A percentile compares a stretch with the other conserved stretches of the same genome.
These are phyloP conservation scores for Oryza nivara DNA, from an alignment of 176 grass and related monocot genomes.

Conservation along the genomic window DNA sequence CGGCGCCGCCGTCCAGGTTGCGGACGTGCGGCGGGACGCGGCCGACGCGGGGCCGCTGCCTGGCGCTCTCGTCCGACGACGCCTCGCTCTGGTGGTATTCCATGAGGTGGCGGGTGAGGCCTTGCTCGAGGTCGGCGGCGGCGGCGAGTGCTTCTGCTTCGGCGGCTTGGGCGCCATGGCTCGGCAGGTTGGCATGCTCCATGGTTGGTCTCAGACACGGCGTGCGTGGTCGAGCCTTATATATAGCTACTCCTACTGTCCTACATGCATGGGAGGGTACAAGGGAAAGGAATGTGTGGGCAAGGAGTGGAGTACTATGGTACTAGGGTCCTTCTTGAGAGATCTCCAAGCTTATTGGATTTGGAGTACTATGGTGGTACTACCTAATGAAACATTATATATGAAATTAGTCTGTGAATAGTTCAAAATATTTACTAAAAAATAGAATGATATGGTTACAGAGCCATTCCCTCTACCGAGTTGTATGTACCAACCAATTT, in stretches of 20 bases:
- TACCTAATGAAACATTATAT: no score
- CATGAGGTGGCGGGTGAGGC: not conserved
- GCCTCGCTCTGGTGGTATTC: not conserved
- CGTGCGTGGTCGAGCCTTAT: not conserved
- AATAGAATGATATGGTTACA: no score
- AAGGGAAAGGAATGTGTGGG: not conserved
- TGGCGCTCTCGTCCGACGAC: not conserved
- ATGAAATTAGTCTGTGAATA: no score
- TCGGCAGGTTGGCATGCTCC: not conserved
- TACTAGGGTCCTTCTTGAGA: not conserved
- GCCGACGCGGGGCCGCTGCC: not conserved
- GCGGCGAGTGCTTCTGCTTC: not conserved
- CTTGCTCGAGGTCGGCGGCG: not conserved
- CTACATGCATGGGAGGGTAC: not conserved
- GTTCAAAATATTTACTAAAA: no score
- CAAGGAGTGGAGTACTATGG: no score
- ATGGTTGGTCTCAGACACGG: not conserved
- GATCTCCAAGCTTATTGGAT: no score
- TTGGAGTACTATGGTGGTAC: no score
- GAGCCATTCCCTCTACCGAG: no score
- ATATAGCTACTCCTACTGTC: not conserved
- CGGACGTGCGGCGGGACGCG: conserved; percentile 13
- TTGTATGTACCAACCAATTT: no score
- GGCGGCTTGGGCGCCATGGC: not conserved
- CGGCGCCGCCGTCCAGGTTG: not conserved